Percentiles rank a stretch among this genome's conserved stretches.
phyloP scores from a whole-genome alignment of 1,284 basidiomycete genomes.

The Cerioporus squamosus region DNA sequence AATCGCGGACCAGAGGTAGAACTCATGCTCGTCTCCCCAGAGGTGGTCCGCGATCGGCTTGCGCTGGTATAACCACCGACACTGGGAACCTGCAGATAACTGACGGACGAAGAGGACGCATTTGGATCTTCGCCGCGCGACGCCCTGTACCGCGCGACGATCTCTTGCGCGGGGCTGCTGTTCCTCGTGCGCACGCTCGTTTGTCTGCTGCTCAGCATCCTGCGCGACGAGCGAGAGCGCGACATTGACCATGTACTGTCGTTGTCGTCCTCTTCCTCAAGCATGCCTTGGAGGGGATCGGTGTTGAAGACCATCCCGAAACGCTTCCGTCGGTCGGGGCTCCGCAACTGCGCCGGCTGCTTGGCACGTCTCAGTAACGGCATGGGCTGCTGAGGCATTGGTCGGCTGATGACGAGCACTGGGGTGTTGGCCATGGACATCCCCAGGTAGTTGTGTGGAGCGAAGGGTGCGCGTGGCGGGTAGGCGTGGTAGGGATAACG shows the following conservation, averaged over 20 bases:
- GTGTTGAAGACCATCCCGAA: slow-evolving; percentile 19
- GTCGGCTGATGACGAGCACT: slow-evolving; percentile 19
- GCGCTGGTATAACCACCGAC: background rate
- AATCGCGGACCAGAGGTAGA: slow-evolving; percentile 16
- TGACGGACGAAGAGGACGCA: slow-evolving; percentile 15
- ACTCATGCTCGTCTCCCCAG: slow-evolving; percentile 13
- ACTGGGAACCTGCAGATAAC: slow-evolving; percentile 14
- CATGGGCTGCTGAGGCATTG: slow-evolving; percentile 22
- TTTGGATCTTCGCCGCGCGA: slow-evolving; percentile 9
- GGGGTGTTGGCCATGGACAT: slow-evolving; percentile 24
- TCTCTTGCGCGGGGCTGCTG: slow-evolving; percentile 26
- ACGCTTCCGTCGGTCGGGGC: slow-evolving; percentile 15
- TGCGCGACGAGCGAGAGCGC: slow-evolving; percentile 15
- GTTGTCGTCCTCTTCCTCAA: slow-evolving; percentile 15
- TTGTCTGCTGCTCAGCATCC: slow-evolving; percentile 10
- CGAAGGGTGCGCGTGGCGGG: slow-evolving; percentile 9
- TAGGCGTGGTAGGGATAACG: slow-evolving; percentile 17
- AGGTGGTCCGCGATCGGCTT: slow-evolving; percentile 6
- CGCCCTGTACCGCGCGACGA: slow-evolving; percentile 25
- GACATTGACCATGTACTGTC: slow-evolving; percentile 28
- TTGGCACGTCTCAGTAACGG: background rate
- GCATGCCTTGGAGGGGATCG: slow-evolving; percentile 9
- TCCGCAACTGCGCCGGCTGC: slow-evolving; percentile 2
- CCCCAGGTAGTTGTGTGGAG: slow-evolving; percentile 13
- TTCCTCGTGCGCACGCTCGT: slow-evolving; percentile 12